phyloP scores from a whole-genome alignment of 805 yeast genomes.

The Myxozyma sirexii region DNA sequence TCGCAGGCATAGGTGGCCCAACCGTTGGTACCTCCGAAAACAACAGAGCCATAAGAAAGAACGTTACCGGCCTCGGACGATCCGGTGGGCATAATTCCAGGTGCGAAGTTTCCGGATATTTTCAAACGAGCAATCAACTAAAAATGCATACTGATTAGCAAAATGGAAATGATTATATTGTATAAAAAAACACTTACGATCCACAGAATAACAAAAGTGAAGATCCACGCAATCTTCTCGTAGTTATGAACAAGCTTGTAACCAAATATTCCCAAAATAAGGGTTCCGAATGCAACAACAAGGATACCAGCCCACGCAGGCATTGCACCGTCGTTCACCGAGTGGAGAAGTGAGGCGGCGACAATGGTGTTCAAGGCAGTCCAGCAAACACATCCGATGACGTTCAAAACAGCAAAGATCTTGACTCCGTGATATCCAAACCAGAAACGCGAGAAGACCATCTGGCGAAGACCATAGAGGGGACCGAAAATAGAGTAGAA shows the following conservation, averaged over 20 bases:
- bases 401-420: slow-evolving; percentile 74
- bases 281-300: slow-evolving; percentile 64
- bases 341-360: slow-evolving; percentile 78
- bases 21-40: slow-evolving; percentile 89
- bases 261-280: slow-evolving; percentile 79
- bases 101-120: slow-evolving; percentile 63
- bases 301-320: slow-evolving; percentile 94
- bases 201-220: slow-evolving; percentile 70
- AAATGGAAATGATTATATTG: not conserved
- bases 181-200: slow-evolving; percentile 49
- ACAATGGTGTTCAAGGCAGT: slow-evolving; percentile 90
- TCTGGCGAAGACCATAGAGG: slow-evolving; percentile 82
- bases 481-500: slow-evolving; percentile 83
- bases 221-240: slow-evolving; percentile 89
- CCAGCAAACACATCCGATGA: slow-evolving; percentile 92
- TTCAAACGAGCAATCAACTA: slow-evolving; percentile 58
- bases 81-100: slow-evolving; percentile 60
- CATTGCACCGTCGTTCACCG: slow-evolving; percentile 63
- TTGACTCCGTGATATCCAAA: slow-evolving; percentile 77
- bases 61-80: slow-evolving; percentile 72
- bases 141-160: not conserved
- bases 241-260: slow-evolving; percentile 77
- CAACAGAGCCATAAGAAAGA: slow-evolving; percentile 77
- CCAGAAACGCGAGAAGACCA: slow-evolving; percentile 76
- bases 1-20: slow-evolving; percentile 94